Conservation (phyloP, 345 rosid species). For the thale cress (Arabidopsis thaliana) region DNA sequence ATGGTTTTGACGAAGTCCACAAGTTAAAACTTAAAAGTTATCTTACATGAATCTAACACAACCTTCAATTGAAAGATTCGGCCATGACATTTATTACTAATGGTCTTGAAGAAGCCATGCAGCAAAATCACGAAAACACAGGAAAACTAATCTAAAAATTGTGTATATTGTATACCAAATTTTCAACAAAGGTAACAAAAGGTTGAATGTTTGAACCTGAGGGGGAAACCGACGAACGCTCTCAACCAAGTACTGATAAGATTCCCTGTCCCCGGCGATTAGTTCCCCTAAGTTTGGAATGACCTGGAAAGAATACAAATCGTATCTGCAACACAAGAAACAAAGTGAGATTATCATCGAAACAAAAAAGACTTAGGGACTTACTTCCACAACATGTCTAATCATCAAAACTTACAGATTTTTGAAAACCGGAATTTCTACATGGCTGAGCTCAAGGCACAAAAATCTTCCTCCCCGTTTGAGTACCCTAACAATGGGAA, state of each 20-base stretch:
- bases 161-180: not conserved
- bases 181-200: not conserved
- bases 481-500: conserved; percentile 63
- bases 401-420: conserved; percentile 65
- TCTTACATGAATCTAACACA: not conserved
- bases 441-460: conserved; percentile 96
- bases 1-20: not conserved
- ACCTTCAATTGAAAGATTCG: conserved; percentile 7
- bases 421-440: conserved; percentile 81
- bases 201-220: conserved; percentile 57
- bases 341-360: conserved; percentile 19
- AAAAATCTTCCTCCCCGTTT: conserved; percentile 94
- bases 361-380: not conserved
- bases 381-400: not conserved
- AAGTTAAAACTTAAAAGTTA: not conserved
- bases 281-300: conserved; percentile 86
- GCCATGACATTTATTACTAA: conserved; percentile 1
- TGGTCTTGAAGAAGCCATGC: conserved; percentile 1
- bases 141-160: not conserved
- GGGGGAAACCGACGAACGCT: conserved; percentile 91
- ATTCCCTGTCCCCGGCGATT: conserved; percentile 78
- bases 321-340: conserved; percentile 63
- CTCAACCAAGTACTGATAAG: conserved; percentile 94
- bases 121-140: not conserved
- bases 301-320: conserved; percentile 78